Base-by-base conservation (phyloP, 768 basidiomycete genomes). In the Mycena rosella region DNA sequence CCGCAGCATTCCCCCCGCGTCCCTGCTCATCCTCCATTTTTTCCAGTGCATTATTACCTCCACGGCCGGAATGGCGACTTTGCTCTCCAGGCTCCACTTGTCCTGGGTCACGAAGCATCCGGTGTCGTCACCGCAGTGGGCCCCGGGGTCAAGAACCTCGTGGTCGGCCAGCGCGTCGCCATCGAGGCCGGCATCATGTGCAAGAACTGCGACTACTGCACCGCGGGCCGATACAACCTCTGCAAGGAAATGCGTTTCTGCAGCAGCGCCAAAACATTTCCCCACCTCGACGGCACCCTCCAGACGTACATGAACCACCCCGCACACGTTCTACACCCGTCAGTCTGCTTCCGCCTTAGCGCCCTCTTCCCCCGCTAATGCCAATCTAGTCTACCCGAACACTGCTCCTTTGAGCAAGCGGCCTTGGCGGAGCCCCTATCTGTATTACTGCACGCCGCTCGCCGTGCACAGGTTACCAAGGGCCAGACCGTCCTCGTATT, bases 171-270 rank as follows among this genome's bases (percentile, higher is more conserved):
- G 77, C 90, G 94, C 60, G 96, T 98, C 58, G 96, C 95, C 29
- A 92, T 98, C 77, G 96, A 98, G 78, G 93, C 94, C 7, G 96
- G 96, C 30, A 89, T 96, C 77, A 90, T 91, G 85, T 98, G 96
- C 81, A 88, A 88, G 63, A 83, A 83, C 45, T 96, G 94, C 80
- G 78, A 82, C 34, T 90, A 84, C 76, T 96, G 94, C 80, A 70
- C 79, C 40, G 83, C 87, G 67, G 93, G 93, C 17, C 88, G 95
- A 24, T 99, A 98, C 83, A 98, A 99, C 82, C 88, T 99, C 65
- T 99, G 96, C 86, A 90, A 90, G 68, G 83, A 84, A 71, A 89
- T 99, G 89, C 88, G 93, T 71, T 99, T 98, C 83, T 93, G 92
- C 71, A 91, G 89, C 68, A 92, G 90, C 65, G 96, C 96, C 48